A percentile compares a stretch with the other conserved stretches of the same genome.
Conservation (phyloP, 441 rosid genomes). For the Euphorbia schlechtendalii region DNA sequence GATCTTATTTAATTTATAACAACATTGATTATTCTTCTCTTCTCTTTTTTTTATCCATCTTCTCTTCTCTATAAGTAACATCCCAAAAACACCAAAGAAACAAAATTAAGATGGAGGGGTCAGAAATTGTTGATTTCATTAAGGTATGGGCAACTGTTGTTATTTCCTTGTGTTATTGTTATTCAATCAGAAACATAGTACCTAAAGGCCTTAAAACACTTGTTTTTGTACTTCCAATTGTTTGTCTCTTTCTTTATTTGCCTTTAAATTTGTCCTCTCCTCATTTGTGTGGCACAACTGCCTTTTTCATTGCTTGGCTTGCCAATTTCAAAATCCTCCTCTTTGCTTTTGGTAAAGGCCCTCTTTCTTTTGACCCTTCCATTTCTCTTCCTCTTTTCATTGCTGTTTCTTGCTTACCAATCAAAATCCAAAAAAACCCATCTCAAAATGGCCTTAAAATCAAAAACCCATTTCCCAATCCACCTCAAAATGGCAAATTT, state of each 20-base stretch:
- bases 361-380: conserved; percentile 32
- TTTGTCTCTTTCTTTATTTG: conserved; percentile 36
- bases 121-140: conserved; percentile 38
- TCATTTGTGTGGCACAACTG: conserved; percentile 32
- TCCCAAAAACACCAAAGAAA: too few species aligned
- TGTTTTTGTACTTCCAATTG: conserved; percentile 40
- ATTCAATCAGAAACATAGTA: conserved; percentile 28
- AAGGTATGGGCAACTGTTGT: conserved; percentile 38
- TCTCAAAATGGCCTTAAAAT: neutral
- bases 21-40: too few species aligned
- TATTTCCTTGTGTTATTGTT: conserved; percentile 41
- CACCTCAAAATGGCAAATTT: neutral
- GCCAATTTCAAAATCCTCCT: conserved; percentile 65
- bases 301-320: conserved; percentile 55
- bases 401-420: conserved; percentile 47
- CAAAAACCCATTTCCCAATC: conserved; percentile 17
- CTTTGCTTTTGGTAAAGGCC: conserved; percentile 51
- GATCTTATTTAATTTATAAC: too few species aligned
- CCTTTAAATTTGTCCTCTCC: conserved; percentile 41
- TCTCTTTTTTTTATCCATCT: too few species aligned
- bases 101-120: conserved; percentile 9
- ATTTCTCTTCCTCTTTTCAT: conserved; percentile 39
- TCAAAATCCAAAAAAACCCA: conserved; percentile 28
- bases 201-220: conserved; percentile 38
- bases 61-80: too few species aligned